These are phyloP conservation scores for Penicillium palitans DNA, from an alignment of 2,329 filamentous ascomycete genomes.

Conservation along the genomic window DNA sequence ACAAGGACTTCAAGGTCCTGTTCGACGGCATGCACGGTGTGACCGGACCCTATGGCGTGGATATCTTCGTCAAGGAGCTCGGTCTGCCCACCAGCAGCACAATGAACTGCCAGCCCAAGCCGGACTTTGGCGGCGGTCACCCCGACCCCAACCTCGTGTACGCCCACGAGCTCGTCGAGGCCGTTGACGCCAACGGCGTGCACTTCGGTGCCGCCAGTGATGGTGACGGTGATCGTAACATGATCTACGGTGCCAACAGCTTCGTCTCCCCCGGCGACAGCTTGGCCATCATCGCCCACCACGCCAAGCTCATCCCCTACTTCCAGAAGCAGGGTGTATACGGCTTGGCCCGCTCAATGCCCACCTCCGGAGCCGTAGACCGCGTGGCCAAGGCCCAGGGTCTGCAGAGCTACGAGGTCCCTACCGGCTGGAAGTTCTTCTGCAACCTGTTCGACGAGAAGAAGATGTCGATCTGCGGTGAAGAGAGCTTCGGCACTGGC, in stretches of 20 bases:
- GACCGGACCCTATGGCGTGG: slow-evolving; percentile 89
- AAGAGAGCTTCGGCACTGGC: slow-evolving; percentile 97
- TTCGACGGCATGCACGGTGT: slow-evolving; percentile 95
- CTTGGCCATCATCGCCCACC: slow-evolving; percentile 95
- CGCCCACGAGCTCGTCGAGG: slow-evolving; percentile 89
- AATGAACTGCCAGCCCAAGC: slow-evolving; percentile 88
- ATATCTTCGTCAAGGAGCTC: slow-evolving; percentile 93
- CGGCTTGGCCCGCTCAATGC: slow-evolving; percentile 95
- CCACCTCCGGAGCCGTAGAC: slow-evolving; percentile 92
- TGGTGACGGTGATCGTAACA: slow-evolving; percentile 97
- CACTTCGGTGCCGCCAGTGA: slow-evolving; percentile 97
- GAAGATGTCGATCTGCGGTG: slow-evolving; percentile 97
- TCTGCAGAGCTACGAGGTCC: slow-evolving; percentile 90
- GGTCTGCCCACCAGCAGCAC: slow-evolving; percentile 74
- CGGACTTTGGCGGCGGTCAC: slow-evolving; percentile 96
- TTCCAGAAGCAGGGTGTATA: slow-evolving; percentile 97
- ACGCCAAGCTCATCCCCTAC: slow-evolving; percentile 94
- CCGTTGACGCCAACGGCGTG: slow-evolving; percentile 84
- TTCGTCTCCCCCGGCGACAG: slow-evolving; percentile 98
- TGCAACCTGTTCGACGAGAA: slow-evolving; percentile 91
- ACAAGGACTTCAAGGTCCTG: slow-evolving; percentile 92
- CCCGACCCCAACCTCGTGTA: slow-evolving; percentile 98
- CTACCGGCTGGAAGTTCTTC: slow-evolving; percentile 99
- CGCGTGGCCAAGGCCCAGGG: slow-evolving; percentile 94
- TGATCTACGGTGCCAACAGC: slow-evolving; percentile 97